Evolutionary conservation across 208 protist genomes (phyloP), one percentile per base, ranked within the genome.

Genomic region (Crithidia sp.): DNA sequence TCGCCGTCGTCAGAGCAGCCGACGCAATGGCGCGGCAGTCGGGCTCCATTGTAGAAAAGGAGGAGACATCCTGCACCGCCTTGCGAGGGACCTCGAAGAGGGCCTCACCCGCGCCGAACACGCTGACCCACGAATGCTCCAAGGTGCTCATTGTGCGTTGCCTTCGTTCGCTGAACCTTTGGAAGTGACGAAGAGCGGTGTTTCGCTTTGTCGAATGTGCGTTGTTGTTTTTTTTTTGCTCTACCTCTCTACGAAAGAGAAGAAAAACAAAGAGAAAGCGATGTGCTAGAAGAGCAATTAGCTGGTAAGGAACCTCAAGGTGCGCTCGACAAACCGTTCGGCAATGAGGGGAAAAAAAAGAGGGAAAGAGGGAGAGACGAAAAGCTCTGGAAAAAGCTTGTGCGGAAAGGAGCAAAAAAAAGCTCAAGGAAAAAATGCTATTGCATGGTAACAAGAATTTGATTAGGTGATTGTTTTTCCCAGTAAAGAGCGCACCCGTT

Each of bases 81-180:
- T 77, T 72, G 39, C 41, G 10, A 19, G 49, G 64, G 16, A 49
- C 28, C 6, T 67, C 72, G n/a, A 59, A 58, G 43, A 53, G 14
- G 17, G 16, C 57, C 17, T 62, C 60, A 47, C 17, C 16, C 7
- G 49, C 57, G n/a, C 72, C 65, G 14, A 71, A 14, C 19, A 77
- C 43, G 37, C 65, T 77, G 17, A 71, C 72, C 72, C 72, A 63
- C 8, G 59, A 62, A 17, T 19, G 54, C 65, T 71, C 55, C 17
- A 77, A 43, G 3, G 58, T 59, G 16, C 17, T 45, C 72, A 77
- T 71, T 52, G 55, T 60, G 52, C 5, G 28, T 28, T 28, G 28
- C 28, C 28, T 0, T 28, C 28, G 28, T 28, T 28, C 28, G 28
- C 28, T 28, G 28, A 28, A 28, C 28, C 28, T 28, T 28, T 28